Evolutionary conservation across 1,139 yeast genomes (phyloP).

Genomic region (Diutina pseudorugosa): DNA sequence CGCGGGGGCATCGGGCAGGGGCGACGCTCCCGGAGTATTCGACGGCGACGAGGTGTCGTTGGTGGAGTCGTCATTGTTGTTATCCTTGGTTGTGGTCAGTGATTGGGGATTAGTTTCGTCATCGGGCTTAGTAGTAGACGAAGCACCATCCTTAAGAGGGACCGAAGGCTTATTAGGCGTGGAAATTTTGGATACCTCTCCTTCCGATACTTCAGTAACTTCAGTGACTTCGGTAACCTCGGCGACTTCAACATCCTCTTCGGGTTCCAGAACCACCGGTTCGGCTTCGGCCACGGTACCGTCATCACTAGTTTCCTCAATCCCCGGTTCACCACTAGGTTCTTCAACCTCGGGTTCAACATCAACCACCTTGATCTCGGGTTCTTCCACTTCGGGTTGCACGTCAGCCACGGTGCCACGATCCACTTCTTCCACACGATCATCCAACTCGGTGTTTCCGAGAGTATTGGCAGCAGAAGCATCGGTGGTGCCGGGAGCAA

Average conservation of each 20-base stretch:
- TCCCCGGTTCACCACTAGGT: neutral
- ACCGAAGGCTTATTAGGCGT: neutral
- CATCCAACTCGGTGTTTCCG: neutral
- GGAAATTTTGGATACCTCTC: neutral
- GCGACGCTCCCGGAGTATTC: neutral
- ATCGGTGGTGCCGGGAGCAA: neutral
- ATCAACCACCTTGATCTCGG: neutral
- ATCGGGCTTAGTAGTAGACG: too few species aligned
- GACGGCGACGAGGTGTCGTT: neutral
- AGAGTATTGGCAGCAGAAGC: neutral
- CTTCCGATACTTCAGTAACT: neutral
- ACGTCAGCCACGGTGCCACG: neutral
- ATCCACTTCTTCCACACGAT: neutral
- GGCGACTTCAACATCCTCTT: neutral
- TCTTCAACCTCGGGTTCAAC: neutral
- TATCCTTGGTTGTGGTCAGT: too few species aligned
- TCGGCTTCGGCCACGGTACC: neutral
- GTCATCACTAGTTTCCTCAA: neutral
- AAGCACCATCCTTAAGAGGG: too few species aligned
- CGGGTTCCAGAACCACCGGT: neutral
- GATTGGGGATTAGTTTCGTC: too few species aligned
- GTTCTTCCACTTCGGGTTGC: neutral
- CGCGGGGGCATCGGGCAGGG: neutral
- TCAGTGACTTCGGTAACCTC: neutral
- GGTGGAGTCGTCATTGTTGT: neutral